These are phyloP conservation scores for Sclerotiophoma versabilis DNA, from an alignment of 2,329 filamentous ascomycete genomes.

Conservation along the genomic window DNA sequence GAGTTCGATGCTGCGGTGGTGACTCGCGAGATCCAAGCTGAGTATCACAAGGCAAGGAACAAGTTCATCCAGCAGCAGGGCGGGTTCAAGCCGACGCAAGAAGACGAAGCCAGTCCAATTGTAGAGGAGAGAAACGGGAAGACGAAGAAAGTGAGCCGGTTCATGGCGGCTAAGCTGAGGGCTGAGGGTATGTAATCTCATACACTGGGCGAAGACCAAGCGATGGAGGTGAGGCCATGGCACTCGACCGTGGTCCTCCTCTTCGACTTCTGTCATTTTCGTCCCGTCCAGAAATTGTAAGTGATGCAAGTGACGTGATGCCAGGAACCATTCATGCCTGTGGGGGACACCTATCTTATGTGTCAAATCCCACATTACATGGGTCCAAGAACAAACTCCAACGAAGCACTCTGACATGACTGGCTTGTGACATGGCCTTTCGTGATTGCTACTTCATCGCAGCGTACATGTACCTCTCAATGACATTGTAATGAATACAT, in stretches of 20 bases:
- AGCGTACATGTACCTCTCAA: constrained; percentile 24
- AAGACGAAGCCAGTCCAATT: constrained; percentile 69
- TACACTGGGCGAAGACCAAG: not conserved
- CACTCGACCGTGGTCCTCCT: too few species aligned
- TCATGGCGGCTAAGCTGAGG: constrained; percentile 72
- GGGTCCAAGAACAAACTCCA: constrained; percentile 41
- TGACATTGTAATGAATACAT: not conserved
- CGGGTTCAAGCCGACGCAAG: constrained; percentile 74
- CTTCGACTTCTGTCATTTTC: not conserved
- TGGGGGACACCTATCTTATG: constrained; percentile 46
- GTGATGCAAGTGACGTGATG: not conserved
- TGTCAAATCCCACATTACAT: constrained; percentile 49
- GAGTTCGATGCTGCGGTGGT: constrained; percentile 74
- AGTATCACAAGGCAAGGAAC: constrained; percentile 85
- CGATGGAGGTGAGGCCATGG: not conserved
- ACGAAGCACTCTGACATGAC: constrained; percentile 44
- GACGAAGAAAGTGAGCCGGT: constrained; percentile 71
- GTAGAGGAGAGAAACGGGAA: constrained; percentile 69
- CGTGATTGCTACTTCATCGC: constrained; percentile 34
- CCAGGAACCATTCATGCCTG: constrained; percentile 48
- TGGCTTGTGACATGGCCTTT: constrained; percentile 34
- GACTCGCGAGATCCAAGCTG: constrained; percentile 77
- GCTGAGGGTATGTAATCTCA: constrained; percentile 37
- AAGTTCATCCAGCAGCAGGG: constrained; percentile 82
- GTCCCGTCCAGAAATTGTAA: too few species aligned